Evolutionary conservation across 2,329 filamentous ascomycete species (phyloP), one percentile per base, ranked within the genome.

Genomic region (Balansia obtecta): DNA sequence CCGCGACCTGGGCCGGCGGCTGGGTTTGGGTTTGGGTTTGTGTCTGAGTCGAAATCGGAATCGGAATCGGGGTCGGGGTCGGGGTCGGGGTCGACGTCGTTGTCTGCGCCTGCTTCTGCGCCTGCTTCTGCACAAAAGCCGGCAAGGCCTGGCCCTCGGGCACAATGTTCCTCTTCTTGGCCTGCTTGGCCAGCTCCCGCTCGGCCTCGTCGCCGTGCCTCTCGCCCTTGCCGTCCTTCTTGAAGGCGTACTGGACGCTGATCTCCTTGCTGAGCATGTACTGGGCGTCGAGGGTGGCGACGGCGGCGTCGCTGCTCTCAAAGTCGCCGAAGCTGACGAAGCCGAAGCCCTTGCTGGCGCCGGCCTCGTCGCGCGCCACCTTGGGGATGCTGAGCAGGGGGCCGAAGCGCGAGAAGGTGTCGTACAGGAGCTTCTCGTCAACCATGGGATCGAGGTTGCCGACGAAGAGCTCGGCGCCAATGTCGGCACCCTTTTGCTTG

Each of bases 151-250:
- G 86, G 2, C 83, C 78, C 56, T 89, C 85, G 37, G 89, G 86
- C 48, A 88, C 80, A 53, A 98, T 86, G 61, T 95, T 95, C 67
- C 96, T 88, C 65, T 90, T 91, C 70, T 91, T 91, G 51, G 90
- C 93, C 69, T 96, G 87, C 30, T 86, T 83, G 32, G 93, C 93
- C 45, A 98, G 79, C 72, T 88, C 86, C 62, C 93, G 78, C 70
- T 98, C 93, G 32, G 93, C 93, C 59, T 89, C 80, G 65, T 98
- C 93, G 60, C 93, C 93, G 64, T 98, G 93, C 52, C 93, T 77
- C 71, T 97, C 91, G 59, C 91, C 91, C 71, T 95, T 95, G 58
- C 93, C 93, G 62, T 98, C 93, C 70, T 97, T 97, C 76, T 98
- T 98, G 78, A 95, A 97, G 39, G 93, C 93, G 67, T 97, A 98